These are phyloP conservation scores for Wickerhamomyces rabaulensis DNA, from an alignment of 805 yeast genomes.

Conservation along the genomic window DNA sequence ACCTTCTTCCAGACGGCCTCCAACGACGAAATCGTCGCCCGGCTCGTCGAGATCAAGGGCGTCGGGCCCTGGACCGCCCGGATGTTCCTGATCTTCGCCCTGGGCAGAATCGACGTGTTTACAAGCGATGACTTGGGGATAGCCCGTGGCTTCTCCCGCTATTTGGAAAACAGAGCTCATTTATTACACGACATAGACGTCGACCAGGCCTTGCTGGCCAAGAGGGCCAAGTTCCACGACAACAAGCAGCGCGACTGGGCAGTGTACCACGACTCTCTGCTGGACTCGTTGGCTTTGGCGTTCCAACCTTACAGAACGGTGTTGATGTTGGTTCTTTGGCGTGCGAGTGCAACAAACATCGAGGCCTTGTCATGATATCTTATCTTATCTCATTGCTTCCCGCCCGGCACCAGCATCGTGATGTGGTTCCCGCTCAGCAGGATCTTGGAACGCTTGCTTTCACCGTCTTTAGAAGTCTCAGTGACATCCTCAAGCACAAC, in stretches of 20 bases:
- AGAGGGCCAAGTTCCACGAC: slow-evolving; percentile 26
- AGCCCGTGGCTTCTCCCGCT: slow-evolving; percentile 71
- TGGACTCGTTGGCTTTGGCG: slow-evolving; percentile 47
- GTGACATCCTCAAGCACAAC: slow-evolving; percentile 80
- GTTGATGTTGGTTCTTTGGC: slow-evolving; percentile 72
- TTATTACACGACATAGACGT: slow-evolving; percentile 40
- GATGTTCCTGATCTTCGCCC: slow-evolving; percentile 75
- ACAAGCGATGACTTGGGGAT: slow-evolving; percentile 80
- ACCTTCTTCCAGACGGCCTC: slow-evolving; percentile 33
- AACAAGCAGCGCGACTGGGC: slow-evolving; percentile 55
- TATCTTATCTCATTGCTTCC: slow-evolving; percentile 21
- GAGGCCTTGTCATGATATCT: slow-evolving; percentile 4
- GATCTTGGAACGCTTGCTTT: slow-evolving; percentile 50
- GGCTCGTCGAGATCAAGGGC: slow-evolving; percentile 56
- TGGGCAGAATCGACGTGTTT: slow-evolving; percentile 64
- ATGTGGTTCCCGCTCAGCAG: slow-evolving; percentile 68
- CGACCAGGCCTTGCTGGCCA: slow-evolving; percentile 29
- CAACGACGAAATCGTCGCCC: slow-evolving; percentile 42
- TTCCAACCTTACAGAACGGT: slow-evolving; percentile 65
- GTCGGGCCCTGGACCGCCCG: slow-evolving; percentile 85
- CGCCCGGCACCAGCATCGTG: slow-evolving; percentile 62
- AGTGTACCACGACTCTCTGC: slow-evolving; percentile 56
- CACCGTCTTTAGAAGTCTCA: slow-evolving; percentile 47
- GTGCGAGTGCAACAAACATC: slow-evolving; percentile 46
- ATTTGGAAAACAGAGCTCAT: slow-evolving; percentile 49